Percentiles rank a stretch among this genome's conserved stretches.
Conservation (phyloP, 2,329 filamentous ascomycete species). For the Hawksworthiomyces lignivorus region DNA sequence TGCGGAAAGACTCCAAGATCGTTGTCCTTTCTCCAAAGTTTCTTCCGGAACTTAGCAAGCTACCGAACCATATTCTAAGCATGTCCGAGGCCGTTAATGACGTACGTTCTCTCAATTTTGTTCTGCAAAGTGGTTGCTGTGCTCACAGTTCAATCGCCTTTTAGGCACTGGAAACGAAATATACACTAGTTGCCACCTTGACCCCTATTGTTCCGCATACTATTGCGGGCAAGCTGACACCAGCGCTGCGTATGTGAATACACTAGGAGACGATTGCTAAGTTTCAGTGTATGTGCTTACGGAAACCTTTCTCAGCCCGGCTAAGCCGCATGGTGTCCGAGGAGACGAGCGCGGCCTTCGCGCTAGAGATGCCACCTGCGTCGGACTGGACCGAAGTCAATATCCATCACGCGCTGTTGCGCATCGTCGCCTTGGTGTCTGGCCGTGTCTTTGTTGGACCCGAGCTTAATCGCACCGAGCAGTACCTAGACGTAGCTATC, state of each 20-base stretch:
- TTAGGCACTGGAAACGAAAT: slow-evolving; percentile 25
- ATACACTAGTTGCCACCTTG: slow-evolving; percentile 23
- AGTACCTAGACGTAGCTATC: slow-evolving; percentile 39
- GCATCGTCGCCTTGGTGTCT: slow-evolving; percentile 38
- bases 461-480: slow-evolving; percentile 35
- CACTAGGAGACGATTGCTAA: too few species aligned
- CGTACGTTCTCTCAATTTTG: slow-evolving; percentile 5
- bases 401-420: slow-evolving; percentile 33
- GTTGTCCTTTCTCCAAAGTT: slow-evolving; percentile 24
- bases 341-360: slow-evolving; percentile 29
- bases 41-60: slow-evolving; percentile 23
- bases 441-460: slow-evolving; percentile 40
- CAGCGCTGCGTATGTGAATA: slow-evolving; percentile 23
- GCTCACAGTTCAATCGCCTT: too few species aligned
- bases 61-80: slow-evolving; percentile 26
- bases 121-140: too few species aligned
- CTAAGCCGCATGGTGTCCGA: slow-evolving; percentile 30
- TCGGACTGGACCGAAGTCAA: slow-evolving; percentile 33
- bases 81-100: slow-evolving; percentile 21
- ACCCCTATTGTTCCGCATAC: slow-evolving; percentile 21
- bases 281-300: not conserved
- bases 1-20: slow-evolving; percentile 15
- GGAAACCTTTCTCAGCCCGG: too few species aligned
- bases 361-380: slow-evolving; percentile 26
- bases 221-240: slow-evolving; percentile 26